These are phyloP conservation scores for Eleusine coracana DNA, from an alignment of 176 grass and related monocot species.

Conservation along the genomic window DNA sequence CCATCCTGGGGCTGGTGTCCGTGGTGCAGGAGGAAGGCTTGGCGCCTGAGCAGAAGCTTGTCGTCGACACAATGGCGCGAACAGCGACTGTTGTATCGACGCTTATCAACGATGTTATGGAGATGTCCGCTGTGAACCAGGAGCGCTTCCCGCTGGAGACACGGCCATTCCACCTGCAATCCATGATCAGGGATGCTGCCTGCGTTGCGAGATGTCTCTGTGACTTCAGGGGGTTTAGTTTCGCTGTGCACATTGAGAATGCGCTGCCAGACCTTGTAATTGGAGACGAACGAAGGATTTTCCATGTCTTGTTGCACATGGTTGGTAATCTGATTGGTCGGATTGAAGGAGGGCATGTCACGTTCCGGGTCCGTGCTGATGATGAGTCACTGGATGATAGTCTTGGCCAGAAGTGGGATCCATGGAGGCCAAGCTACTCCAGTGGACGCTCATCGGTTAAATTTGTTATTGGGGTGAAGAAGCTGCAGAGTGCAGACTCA, in stretches of 20 bases:
- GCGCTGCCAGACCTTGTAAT: slow-evolving; percentile 52
- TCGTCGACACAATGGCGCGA: slow-evolving; percentile 37
- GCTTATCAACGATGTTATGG: slow-evolving; percentile 67
- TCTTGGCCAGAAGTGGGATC: slow-evolving; percentile 59
- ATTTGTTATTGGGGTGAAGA: slow-evolving; percentile 66
- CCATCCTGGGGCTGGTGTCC: slow-evolving; percentile 57
- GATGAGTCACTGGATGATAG: slow-evolving; percentile 41
- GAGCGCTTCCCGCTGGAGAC: slow-evolving; percentile 56
- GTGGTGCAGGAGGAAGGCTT: slow-evolving; percentile 59
- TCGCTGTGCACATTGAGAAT: slow-evolving; percentile 53
- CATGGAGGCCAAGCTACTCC: slow-evolving; percentile 56
- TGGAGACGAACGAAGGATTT: slow-evolving; percentile 72
- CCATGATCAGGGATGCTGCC: slow-evolving; percentile 58
- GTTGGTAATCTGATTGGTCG: slow-evolving; percentile 61
- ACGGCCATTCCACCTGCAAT: slow-evolving; percentile 47
- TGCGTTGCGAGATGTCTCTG: slow-evolving; percentile 54
- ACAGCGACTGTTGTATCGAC: slow-evolving; percentile 57
- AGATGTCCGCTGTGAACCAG: slow-evolving; percentile 44
- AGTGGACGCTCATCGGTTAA: slow-evolving; percentile 50
- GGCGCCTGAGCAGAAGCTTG: slow-evolving; percentile 47
- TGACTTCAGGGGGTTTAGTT: slow-evolving; percentile 54
- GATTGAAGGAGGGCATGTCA: slow-evolving; percentile 41
- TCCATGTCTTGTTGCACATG: slow-evolving; percentile 81
- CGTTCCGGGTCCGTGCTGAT: slow-evolving; percentile 46
- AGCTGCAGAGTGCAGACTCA: slow-evolving; percentile 24